Base-by-base conservation (phyloP, 805 yeast genomes). In the Myxozyma udenii region DNA sequence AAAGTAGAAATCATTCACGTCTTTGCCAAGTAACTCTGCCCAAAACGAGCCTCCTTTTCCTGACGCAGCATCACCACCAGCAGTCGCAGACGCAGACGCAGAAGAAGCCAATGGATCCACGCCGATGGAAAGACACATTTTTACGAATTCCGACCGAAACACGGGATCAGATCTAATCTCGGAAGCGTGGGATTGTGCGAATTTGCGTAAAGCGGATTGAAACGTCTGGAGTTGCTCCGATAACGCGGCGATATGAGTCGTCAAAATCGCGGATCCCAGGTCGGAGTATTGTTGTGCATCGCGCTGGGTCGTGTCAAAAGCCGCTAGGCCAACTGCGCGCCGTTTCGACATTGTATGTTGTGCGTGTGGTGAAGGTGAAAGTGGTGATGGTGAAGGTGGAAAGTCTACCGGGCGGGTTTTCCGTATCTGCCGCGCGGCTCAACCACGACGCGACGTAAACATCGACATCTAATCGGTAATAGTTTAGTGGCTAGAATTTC, bases 101-200 rank as follows among this genome's bases (percentile, higher is more conserved):
- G 67, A 63, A 23, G 59, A 47, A 2, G 74, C 72, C 24, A 90
- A 66, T 0, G 96, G 93, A 65, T 90, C 96, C 18, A 89, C 83
- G 1, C 96, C 96, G 25, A 89, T 82, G 60, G 83, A 78, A 3
- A 77, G 72, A 62, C 96, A 88, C 71, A 90, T 82, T 52, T 78
- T 77, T 33, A 87, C 80, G 66, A 89, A 87, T 64, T 86, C 83
- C 25, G 76, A 71, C 26, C 95, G 72, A 62, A 88, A 78, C 50
- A 79, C 79, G 0, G 83, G 75, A 64, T 86, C 83, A 42, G 73
- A 74, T 46, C 78, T 70, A 40, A 90, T 81, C 58, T 85, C 88
- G 5, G 74, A 74, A 9, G 83, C 81, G 64, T 89, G 88, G 21
- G 82, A 84, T 37, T 72, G 73, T 12, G 93, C 88, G 68, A 87